A percentile compares a stretch with the other conserved stretches of the same genome.
phyloP scores from a whole-genome alignment of 1,139 yeast species.

The Saccharomyces uvarum region DNA sequence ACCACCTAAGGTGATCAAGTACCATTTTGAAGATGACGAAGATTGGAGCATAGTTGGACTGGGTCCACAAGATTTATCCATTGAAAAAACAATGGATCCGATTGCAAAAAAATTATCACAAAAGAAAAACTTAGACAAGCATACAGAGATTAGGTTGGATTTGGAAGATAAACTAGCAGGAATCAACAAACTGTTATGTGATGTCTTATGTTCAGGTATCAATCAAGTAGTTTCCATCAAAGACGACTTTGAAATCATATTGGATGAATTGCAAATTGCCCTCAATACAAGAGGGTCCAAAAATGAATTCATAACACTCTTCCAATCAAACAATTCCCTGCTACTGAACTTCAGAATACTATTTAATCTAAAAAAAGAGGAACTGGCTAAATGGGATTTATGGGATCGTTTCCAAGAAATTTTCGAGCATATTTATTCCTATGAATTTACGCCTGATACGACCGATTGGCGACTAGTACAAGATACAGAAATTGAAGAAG shows the following conservation, averaged over 20 bases:
- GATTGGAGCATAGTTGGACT: slow-evolving; percentile 29
- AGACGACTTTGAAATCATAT: slow-evolving; percentile 21
- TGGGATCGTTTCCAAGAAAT: slow-evolving; percentile 20
- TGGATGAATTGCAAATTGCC: slow-evolving; percentile 27
- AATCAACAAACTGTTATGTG: slow-evolving; percentile 19
- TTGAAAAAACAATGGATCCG: slow-evolving; percentile 16
- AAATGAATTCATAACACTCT: slow-evolving; percentile 24
- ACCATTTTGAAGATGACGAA: slow-evolving; percentile 29
- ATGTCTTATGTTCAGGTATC: slow-evolving; percentile 11
- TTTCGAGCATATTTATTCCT: slow-evolving; percentile 17
- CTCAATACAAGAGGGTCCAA: slow-evolving; percentile 20
- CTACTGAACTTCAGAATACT: slow-evolving; percentile 23
- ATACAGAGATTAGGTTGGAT: slow-evolving; percentile 24
- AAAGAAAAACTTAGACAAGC: slow-evolving; percentile 25
- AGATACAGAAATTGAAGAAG: slow-evolving; percentile 10
- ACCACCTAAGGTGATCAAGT: slow-evolving; percentile 13
- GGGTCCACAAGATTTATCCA: slow-evolving; percentile 29
- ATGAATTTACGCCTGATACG: slow-evolving; percentile 15
- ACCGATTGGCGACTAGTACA: slow-evolving; percentile 14
- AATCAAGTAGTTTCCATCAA: slow-evolving; percentile 7
- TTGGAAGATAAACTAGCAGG: slow-evolving; percentile 23
- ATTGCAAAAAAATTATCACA: slow-evolving; percentile 24
- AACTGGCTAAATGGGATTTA: slow-evolving; percentile 18
- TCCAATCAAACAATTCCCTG: slow-evolving; percentile 24
- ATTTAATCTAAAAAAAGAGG: slow-evolving; percentile 19